Conservation (phyloP, 1,284 basidiomycete genomes). For the Lentinula novae-zelandiae region DNA sequence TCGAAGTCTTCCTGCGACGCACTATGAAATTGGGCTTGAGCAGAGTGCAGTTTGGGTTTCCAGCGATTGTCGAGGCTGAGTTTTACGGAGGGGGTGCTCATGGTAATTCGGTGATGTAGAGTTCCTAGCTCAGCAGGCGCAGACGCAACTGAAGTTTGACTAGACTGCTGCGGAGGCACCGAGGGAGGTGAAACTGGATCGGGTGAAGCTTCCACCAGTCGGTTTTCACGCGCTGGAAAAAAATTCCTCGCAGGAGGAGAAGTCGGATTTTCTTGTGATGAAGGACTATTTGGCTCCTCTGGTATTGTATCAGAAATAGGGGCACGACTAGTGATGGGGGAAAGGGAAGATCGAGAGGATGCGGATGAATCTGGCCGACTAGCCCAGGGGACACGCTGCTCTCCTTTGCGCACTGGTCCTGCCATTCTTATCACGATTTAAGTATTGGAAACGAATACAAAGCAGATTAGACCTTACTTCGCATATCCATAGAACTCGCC, state of each 20-base stretch:
- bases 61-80: constrained; percentile 29
- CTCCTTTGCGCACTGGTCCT: constrained; percentile 50
- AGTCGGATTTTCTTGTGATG: neutral
- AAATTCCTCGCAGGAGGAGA: constrained; percentile 17
- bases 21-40: neutral
- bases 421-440: constrained; percentile 48
- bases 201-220: constrained; percentile 10
- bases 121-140: constrained; percentile 45
- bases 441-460: neutral
- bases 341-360: constrained; percentile 26
- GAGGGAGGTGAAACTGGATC: constrained; percentile 6
- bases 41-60: neutral
- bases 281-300: constrained; percentile 17
- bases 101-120: constrained; percentile 31
- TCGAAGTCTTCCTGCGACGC: constrained; percentile 27
- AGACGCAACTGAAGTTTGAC: neutral
- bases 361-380: constrained; percentile 38
- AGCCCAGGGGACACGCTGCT: constrained; percentile 58
- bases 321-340: constrained; percentile 20
- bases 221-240: constrained; percentile 26
- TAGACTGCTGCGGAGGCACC: no score
- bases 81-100: constrained; percentile 21
- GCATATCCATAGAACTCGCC: constrained; percentile 90
- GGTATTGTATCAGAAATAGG: constrained; percentile 17
- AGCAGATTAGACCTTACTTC: constrained; percentile 42